These are phyloP conservation scores for Aureobasidium subglaciale DNA, from an alignment of 2,329 filamentous ascomycete genomes.

Conservation along the genomic window DNA sequence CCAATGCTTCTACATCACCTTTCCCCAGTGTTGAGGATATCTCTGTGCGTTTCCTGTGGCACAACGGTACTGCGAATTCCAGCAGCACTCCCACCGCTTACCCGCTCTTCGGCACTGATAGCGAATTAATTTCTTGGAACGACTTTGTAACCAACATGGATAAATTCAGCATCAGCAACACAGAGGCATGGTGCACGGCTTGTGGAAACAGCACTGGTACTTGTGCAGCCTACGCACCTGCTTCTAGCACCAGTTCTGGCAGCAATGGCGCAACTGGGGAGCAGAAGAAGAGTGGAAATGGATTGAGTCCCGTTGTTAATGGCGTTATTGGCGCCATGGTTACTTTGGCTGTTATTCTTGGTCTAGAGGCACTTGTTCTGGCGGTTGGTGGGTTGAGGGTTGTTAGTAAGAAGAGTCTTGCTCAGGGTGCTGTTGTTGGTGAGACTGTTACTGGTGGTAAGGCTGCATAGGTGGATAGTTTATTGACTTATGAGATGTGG, in stretches of 20 bases:
- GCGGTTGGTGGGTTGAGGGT: conserved; percentile 51
- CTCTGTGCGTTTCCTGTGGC: conserved; percentile 55
- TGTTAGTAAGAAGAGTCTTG: conserved; percentile 47
- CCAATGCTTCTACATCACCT: conserved; percentile 38
- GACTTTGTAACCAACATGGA: conserved; percentile 59
- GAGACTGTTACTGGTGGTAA: conserved; percentile 4
- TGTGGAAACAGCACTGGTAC: conserved; percentile 66
- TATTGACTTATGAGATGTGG: too few relatives aligned
- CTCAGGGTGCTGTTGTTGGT: background rate
- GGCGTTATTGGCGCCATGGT: conserved; percentile 73
- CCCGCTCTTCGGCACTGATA: conserved; percentile 53
- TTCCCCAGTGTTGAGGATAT: conserved; percentile 39
- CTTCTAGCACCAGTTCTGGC: conserved; percentile 23
- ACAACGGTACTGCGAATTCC: conserved; percentile 51
- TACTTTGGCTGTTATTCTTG: conserved; percentile 57
- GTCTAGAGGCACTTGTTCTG: conserved; percentile 47
- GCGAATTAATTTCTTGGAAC: conserved; percentile 54
- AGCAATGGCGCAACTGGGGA: conserved; percentile 19
- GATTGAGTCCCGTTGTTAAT: conserved; percentile 63
- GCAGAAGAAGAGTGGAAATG: conserved; percentile 27
- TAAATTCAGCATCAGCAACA: conserved; percentile 60
- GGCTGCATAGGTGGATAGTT: background rate
- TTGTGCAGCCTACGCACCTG: conserved; percentile 48
- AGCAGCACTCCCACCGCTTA: conserved; percentile 44
- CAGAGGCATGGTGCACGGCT: conserved; percentile 61